Conservation (phyloP, 805 yeast species). For the Metahyphopichia silvanorum region DNA sequence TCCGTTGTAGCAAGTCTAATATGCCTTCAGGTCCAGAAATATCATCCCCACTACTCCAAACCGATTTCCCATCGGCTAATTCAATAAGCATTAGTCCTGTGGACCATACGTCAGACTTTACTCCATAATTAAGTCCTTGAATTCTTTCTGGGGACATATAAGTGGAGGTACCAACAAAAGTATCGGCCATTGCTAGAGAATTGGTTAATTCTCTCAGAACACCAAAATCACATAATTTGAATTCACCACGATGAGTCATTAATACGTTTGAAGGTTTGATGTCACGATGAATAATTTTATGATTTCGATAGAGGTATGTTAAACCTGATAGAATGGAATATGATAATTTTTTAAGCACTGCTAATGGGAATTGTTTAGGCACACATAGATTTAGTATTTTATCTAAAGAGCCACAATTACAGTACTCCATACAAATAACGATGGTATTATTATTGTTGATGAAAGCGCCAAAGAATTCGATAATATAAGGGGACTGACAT, state of each 20-base stretch:
- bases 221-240: constrained; percentile 95
- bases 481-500: constrained; percentile 78
- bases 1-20: constrained; percentile 83
- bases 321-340: constrained; percentile 78
- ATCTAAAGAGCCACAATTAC: constrained; percentile 92
- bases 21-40: constrained; percentile 71
- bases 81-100: constrained; percentile 88
- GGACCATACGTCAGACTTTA: constrained; percentile 98
- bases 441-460: constrained; percentile 64
- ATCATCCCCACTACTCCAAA: constrained; percentile 43
- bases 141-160: constrained; percentile 97
- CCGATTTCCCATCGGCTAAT: constrained; percentile 79
- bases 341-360: constrained; percentile 69
- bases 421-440: constrained; percentile 91
- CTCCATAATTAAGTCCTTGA: constrained; percentile 89
- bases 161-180: constrained; percentile 96
- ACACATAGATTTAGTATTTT: constrained; percentile 58
- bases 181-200: constrained; percentile 83
- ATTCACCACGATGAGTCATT: constrained; percentile 79
- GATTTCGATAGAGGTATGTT: constrained; percentile 74
- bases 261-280: constrained; percentile 94
- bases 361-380: constrained; percentile 46
- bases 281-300: constrained; percentile 91
- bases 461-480: constrained; percentile 89
- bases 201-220: constrained; percentile 89